Evolutionary conservation across 768 basidiomycete species (phyloP), one percentile per base, ranked within the genome.

Genomic region (Naganishia kalamii): DNA sequence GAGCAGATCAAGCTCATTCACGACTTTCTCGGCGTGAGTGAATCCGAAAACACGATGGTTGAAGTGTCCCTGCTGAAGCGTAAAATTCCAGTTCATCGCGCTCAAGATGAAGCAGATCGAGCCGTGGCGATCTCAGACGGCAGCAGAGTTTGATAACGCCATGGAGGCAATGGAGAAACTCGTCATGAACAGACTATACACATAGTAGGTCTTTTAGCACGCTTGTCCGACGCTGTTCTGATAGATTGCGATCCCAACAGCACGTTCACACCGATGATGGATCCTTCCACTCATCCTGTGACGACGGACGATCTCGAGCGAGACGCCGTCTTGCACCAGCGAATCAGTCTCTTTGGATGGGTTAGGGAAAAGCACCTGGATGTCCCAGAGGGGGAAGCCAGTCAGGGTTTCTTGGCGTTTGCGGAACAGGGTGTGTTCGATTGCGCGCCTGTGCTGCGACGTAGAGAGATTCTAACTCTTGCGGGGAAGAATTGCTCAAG

Each of bases 141-240:
- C 90, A 23, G 79, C 81, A 6, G 92, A 98, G 77, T 97, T 99
- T 69, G 96, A 98, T 61, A 93, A 94, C 71, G 91, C 92, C 0
- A 85, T 92, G 81, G 96, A 99, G 79, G 93, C 92, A 59, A 97
- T 98, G 91, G 96, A 99, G 82, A 99, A 99, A 78, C 84, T 99
- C 7, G 96, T 99, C 70, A 98, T 99, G 96, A 99, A 98, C 72
- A 82, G 92, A 59, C 80, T 98, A 60, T 98, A 96, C 77, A 90
- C 92, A 71, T 91, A 89, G 93, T 97, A 68, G 74, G 88, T 85
- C 30, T 60, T 2, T n/a, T 37, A 33, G 52, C 33, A 41, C 27
- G 60, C 48, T 64, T 69, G 46, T 29, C 54, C 35, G 32, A 51
- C 67, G 69, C 66, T 27, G 49, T 52, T 60, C 37, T 66, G 43